phyloP scores from a whole-genome alignment of 768 basidiomycete species.

The Mycena maculata region DNA sequence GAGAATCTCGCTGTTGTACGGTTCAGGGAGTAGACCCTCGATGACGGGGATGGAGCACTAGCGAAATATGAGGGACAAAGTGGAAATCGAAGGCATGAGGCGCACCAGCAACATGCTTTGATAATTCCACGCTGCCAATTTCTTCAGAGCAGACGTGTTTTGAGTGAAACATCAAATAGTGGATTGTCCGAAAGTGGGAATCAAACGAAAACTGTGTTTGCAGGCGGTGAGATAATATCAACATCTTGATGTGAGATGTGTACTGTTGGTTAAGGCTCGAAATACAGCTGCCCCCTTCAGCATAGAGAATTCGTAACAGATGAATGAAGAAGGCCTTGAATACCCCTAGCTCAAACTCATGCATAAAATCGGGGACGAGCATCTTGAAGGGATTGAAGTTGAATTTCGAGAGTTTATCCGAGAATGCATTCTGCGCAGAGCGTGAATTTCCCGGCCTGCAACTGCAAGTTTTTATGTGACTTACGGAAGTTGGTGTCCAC shows the following conservation, averaged over 20 bases:
- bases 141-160: slow-evolving; percentile 36
- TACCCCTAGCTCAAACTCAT: slow-evolving; percentile 39
- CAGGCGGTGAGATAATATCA: no score
- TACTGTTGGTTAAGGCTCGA: slow-evolving; percentile 41
- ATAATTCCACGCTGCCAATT: slow-evolving; percentile 41
- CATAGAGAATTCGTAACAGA: slow-evolving; percentile 34
- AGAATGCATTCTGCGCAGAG: no score
- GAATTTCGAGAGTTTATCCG: slow-evolving; percentile 2
- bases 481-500: slow-evolving; percentile 42
- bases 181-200: slow-evolving; percentile 20
- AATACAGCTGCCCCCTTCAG: slow-evolving; percentile 30
- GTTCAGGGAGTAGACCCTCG: not conserved
- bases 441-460: no score
- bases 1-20: not conserved
- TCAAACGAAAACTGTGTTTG: slow-evolving; percentile 13
- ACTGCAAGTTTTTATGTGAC: slow-evolving; percentile 13
- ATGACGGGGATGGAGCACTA: slow-evolving; percentile 52
- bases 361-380: slow-evolving; percentile 38
- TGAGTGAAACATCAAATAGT: slow-evolving; percentile 38
- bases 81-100: not conserved
- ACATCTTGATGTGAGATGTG: no score
- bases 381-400: slow-evolving; percentile 32
- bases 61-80: not conserved
- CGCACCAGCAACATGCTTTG: slow-evolving; percentile 43
- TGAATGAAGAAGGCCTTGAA: slow-evolving; percentile 38